Base-by-base conservation (phyloP, 306 rosid genomes). In the Coriaria nepalensis region DNA sequence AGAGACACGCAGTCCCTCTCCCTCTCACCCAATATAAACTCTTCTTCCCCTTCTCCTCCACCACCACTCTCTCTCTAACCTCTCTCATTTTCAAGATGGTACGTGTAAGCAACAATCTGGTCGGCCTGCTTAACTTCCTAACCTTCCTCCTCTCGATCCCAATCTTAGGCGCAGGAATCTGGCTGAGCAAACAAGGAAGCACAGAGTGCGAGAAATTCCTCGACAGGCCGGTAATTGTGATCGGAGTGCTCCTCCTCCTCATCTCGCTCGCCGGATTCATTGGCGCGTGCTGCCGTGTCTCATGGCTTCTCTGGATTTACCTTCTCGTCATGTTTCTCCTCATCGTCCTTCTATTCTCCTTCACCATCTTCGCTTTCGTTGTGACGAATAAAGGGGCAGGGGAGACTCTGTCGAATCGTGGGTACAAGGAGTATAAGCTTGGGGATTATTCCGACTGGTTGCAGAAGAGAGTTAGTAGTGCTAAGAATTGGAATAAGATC, bases 371-470 rank as follows among this genome's bases (percentile, higher is more conserved):
- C 38, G 77, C 70, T 10, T 75, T 79, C 34, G 77, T 50, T 0
- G 68, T 79, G 0, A 75, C 79, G 13, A 75, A 79, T 45, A 72
- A 72, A 33, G 77, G 79, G 0, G 87, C 79, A 0, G 77, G 87
- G 1, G 36, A 69, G 14, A 68, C 8, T 0, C 2, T 75, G n/a
- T 69, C 79, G 0, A 5, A 15, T 0, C 60, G 42, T 10, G 87
- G 87, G 0, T 75, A 72, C 7, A 70, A 79, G 52, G 82, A 79
- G 59, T 79, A 79, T 12, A 63, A 50, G 49, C 81, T 79, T 10
- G 87, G 82, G 6, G 87, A 75, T 61, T 79, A 79, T 60, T 79
- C 87, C 0, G 47, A 63, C 48, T 79, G 87, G 87, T 44, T 79
- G 54, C 87, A 75, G 63, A 69, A 66, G 35, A 66, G 73, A 43